Percentiles rank a stretch among this genome's conserved stretches.
These are phyloP conservation scores for Lepiota subincarnata DNA, from an alignment of 768 basidiomycete genomes.

Conservation along the genomic window DNA sequence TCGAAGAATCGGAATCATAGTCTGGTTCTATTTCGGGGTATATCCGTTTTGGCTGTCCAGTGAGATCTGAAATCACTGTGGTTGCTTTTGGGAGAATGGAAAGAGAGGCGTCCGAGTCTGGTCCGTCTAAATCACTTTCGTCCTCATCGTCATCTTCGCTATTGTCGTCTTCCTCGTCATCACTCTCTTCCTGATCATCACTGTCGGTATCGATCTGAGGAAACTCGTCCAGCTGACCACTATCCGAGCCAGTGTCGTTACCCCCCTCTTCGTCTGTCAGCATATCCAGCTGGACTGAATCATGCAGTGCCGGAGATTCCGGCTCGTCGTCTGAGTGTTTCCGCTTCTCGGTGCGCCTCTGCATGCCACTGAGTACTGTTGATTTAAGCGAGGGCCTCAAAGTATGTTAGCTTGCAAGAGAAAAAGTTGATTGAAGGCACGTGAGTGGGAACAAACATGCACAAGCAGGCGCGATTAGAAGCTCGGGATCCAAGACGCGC, in stretches of 20 bases:
- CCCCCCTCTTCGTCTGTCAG: conserved; percentile 66
- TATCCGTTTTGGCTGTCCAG: conserved; percentile 77
- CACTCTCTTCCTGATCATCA: conserved; percentile 37
- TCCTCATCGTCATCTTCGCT: conserved; percentile 39
- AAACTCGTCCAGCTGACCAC: conserved; percentile 66
- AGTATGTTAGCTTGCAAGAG: conserved; percentile 8
- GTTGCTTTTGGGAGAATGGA: conserved; percentile 63
- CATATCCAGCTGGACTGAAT: conserved; percentile 59
- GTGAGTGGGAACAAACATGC: conserved; percentile 23
- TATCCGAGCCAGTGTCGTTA: conserved; percentile 45
- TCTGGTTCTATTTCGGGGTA: conserved; percentile 89
- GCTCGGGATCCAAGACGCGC: neutral
- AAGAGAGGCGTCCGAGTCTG: conserved; percentile 41
- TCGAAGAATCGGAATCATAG: conserved; percentile 89
- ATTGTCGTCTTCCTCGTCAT: conserved; percentile 30
- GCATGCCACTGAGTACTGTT: conserved; percentile 30
- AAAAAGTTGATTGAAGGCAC: conserved; percentile 22
- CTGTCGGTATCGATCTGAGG: conserved; percentile 61
- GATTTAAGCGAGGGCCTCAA: neutral
- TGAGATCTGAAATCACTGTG: conserved; percentile 72
- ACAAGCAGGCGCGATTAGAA: conserved; percentile 17
- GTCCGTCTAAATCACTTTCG: conserved; percentile 33
- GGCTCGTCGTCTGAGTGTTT: conserved; percentile 47
- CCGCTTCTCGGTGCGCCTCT: conserved; percentile 49
- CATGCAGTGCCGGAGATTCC: conserved; percentile 26